These are phyloP conservation scores for Ophiocordyceps robertsii DNA, from an alignment of 2,329 filamentous ascomycete species.

Conservation along the genomic window DNA sequence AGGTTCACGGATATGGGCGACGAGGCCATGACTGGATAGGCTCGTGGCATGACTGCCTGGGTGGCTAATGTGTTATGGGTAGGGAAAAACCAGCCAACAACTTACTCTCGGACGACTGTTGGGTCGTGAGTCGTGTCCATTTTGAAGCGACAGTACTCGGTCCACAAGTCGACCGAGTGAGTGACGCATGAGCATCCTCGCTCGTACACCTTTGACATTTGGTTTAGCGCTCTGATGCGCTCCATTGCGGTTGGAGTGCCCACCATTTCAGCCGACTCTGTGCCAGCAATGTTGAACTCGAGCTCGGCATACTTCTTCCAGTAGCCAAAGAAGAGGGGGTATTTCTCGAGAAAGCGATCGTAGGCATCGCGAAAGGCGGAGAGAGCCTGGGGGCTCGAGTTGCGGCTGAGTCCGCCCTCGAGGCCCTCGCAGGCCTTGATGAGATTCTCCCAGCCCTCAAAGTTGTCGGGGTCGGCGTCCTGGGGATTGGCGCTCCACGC, in stretches of 20 bases:
- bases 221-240: conserved; percentile 1
- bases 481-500: conserved; percentile 12
- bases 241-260: conserved; percentile 11
- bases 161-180: conserved; percentile 92
- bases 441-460: conserved; percentile 89
- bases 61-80: conserved; percentile 44
- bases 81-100: conserved; percentile 46
- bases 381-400: conserved; percentile 89
- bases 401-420: conserved; percentile 88
- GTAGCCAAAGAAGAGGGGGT: conserved; percentile 91
- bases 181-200: conserved; percentile 86
- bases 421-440: conserved; percentile 70
- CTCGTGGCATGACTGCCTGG: conserved; percentile 27
- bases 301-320: conserved; percentile 99
- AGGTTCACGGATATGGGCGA: conserved; percentile 17
- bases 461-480: conserved; percentile 71
- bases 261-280: conserved; percentile 95
- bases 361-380: conserved; percentile 76
- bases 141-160: conserved; percentile 95
- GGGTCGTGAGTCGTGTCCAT: conserved; percentile 93
- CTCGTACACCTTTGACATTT: conserved; percentile 65
- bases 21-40: conserved; percentile 24
- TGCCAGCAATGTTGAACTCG: conserved; percentile 92
- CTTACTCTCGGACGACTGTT: conserved; percentile 99
- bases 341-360: conserved; percentile 87